Percentiles rank a stretch among this genome's conserved stretches.
Conservation (phyloP, 768 basidiomycete species). For the Hysterangium stoloniferum region DNA sequence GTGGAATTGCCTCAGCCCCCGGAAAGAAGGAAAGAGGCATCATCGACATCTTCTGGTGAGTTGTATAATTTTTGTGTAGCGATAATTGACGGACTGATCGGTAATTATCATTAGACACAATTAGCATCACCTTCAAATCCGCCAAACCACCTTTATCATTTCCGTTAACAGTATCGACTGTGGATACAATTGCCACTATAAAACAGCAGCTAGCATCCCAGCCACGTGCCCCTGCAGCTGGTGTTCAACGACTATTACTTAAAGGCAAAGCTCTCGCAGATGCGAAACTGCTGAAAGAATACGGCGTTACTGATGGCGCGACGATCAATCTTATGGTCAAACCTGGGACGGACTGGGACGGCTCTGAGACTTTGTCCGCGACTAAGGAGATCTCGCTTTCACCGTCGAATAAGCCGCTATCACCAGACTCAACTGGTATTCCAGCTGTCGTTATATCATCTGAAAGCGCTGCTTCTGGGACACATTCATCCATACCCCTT, state of each 20-base stretch:
- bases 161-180: slow-evolving; percentile 61
- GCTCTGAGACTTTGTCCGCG: neutral
- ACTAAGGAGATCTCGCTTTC: neutral
- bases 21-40: slow-evolving; percentile 33
- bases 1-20: slow-evolving; percentile 56
- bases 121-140: slow-evolving; percentile 83
- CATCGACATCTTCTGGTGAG: slow-evolving; percentile 25
- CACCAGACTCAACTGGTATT: slow-evolving; percentile 9
- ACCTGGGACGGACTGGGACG: slow-evolving; percentile 58
- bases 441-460: slow-evolving; percentile 36
- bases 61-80: neutral
- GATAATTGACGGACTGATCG: neutral
- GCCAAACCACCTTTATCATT: slow-evolving; percentile 78
- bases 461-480: slow-evolving; percentile 27
- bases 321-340: slow-evolving; percentile 85
- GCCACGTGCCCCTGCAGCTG: slow-evolving; percentile 64
- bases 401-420: slow-evolving; percentile 6
- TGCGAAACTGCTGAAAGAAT: slow-evolving; percentile 84
- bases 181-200: slow-evolving; percentile 77
- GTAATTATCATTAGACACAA: slow-evolving; percentile 27
- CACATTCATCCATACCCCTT: slow-evolving; percentile 55
- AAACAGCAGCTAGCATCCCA: slow-evolving; percentile 68
- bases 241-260: slow-evolving; percentile 77
- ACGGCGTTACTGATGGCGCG: slow-evolving; percentile 72
- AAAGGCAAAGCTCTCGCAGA: slow-evolving; percentile 95